Evolutionary conservation across 2,329 filamentous ascomycete species (phyloP), one percentile per base, ranked within the genome.

Genomic region (Pseudovirgaria hyperparasitica): DNA sequence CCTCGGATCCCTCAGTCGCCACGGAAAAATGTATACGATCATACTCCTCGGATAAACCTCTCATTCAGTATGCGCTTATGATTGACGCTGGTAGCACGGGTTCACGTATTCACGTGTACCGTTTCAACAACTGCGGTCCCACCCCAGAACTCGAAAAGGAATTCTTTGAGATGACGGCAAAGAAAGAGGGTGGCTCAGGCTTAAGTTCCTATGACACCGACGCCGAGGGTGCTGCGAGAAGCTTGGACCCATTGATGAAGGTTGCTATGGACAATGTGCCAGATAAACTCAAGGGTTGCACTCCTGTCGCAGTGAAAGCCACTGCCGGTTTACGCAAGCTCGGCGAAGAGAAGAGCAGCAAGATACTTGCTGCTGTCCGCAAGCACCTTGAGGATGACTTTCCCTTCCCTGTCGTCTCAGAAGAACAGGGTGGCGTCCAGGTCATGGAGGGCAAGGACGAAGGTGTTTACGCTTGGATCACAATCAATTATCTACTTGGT

Each of bases 401-500:
- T 48, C 90, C 90, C 9, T 98, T 98, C 70, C 85, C 90, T 1
- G 82, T 98, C 22, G 80, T 98, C 30, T 78, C 82, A 9, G 69
- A 75, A 38, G 82, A 84, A 45, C 76, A 87, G 41, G 75, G 81
- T 29, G 90, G 92, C 30, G 84, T 98, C 16, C 73, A 85, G 36
- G 92, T 98, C 54, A 98, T 98, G 90, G 86, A 93, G 45, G 90
- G 90, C 36, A 85, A 82, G 26, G 82, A 94, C 48, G 90, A 98
- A 61, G 90, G 90, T 50, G 87, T 98, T 16, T 98, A 92, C 50
- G 92, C 90, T 28, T 98, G 90, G 90, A 92, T 98, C 54, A 98
- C 90, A 5, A 90, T 85, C 40, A 98, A 98, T 67, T 98, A 98
- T 58, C 77, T 98, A 21, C 73, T 98, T 14, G 87, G 87, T 46